Evolutionary conservation across 2,329 filamentous ascomycete genomes (phyloP), one percentile per base, ranked within the genome.

Genomic region (Aureobasidium melanogenum): DNA sequence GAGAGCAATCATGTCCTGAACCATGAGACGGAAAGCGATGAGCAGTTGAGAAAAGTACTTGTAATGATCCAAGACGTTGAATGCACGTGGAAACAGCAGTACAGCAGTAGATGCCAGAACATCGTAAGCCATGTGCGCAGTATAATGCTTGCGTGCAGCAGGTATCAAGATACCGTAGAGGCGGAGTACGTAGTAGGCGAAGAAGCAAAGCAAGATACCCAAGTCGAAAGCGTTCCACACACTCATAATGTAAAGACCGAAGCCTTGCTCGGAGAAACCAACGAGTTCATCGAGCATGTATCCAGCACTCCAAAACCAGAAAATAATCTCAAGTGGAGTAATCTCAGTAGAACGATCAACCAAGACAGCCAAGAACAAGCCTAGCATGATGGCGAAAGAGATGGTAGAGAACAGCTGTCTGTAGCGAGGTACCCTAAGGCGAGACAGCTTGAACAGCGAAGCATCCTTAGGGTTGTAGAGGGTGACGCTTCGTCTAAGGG

Each of bases 171-270:
- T 88, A 22, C 91, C 91, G 69, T 95, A 96, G 15, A 94, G 81
- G 61, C 93, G 86, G 77, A 97, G 85, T 68, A 88, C 89, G 72
- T 96, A 96, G 77, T 97, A 97, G 60, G 89, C 83, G 68, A 95
- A 85, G 67, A 97, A 84, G 63, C 97, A 79, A 26, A 96, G 76
- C 57, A 97, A 77, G 58, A 97, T 97, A 9, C 92, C 92, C 39
- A 97, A 79, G 70, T 97, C 93, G 73, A 97, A 96, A 39, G 92
- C 85, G 73, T 97, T 97, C 93, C 93, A 97, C 73, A 97, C 94
- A 72, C 91, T 96, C 86, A 97, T 93, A 69, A 97, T 90, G 75
- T 97, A 97, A 32, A 97, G 83, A 39, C 91, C 92, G 72, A 97
- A 97, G 2, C 93, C 93, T 74, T 97, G 91, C 73, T 97, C 93